Evolutionary conservation across 192 early-diverging fungal species (phyloP), one percentile per base, ranked within the genome.

Genomic region (Kickxella alabastrina): DNA sequence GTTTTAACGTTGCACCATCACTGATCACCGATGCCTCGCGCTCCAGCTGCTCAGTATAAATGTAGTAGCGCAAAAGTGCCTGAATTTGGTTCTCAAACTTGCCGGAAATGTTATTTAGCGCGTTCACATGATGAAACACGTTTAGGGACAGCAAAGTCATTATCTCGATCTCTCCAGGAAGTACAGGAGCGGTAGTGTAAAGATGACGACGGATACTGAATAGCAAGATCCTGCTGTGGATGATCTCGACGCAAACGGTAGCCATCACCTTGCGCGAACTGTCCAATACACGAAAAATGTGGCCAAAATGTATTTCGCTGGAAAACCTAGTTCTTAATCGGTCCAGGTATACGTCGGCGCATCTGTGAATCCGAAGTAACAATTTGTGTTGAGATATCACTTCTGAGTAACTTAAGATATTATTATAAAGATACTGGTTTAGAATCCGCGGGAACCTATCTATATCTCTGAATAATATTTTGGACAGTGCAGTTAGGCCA

Each of bases 1-100:
- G 59, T 4, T 50, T 25, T 0, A 83, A 86, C 10, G 65, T 71
- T 29, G 75, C 68, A 28, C 68, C 73, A 4, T 75, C 70, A 12
- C 25, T 28, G 41, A 53, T 13, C 5, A 15, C 4, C 17, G 21
- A 38, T 19, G 37, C 24, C 25, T 53, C 51, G 17, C 41, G 26
- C 6, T 6, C 41, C 3, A 53, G 38, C 28, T 53, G 25, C 17
- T 49, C 34, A 7, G 47, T 49, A n/a, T 49, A 49, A n/a, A 49
- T 37, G 23, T 25, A 34, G 34, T 37, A 49, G 18, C 47, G 18
- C 2, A 32, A 32, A 1, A 49, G 47, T 9, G 29, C 19, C 1
- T 34, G 32, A 18, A 49, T 17, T 0, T 36, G 21, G 4, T 34
- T 21, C 8, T 49, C 32, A 3, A 36, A 35, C 26, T 15, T 35